Percentiles rank a stretch among this genome's conserved stretches.
Conservation (phyloP, 2,329 filamentous ascomycete genomes). For the Fusarium liriodendri region DNA sequence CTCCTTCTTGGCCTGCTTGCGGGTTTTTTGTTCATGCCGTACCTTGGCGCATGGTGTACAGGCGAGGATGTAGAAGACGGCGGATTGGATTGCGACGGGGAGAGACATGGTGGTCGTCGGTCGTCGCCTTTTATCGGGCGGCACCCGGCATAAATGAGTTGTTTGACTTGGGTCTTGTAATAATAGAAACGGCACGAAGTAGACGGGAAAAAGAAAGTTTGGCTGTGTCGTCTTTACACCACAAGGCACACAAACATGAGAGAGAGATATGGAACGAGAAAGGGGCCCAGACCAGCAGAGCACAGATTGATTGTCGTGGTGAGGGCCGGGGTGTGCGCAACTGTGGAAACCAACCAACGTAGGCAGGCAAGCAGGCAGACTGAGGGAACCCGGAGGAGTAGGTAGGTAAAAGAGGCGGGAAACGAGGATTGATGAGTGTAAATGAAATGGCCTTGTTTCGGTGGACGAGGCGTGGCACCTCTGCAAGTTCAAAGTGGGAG, state of each 20-base stretch:
- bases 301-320: slow-evolving; percentile 22
- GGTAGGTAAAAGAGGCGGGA: slow-evolving; percentile 14
- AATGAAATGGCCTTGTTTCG: slow-evolving; percentile 22
- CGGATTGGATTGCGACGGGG: slow-evolving; percentile 75
- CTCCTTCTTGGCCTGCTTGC: slow-evolving; percentile 75
- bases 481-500: slow-evolving; percentile 6
- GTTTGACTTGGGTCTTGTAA: slow-evolving; percentile 1
- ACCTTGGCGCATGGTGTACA: slow-evolving; percentile 83
- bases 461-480: slow-evolving; percentile 25
- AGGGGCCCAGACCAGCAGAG: slow-evolving; percentile 38
- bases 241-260: slow-evolving; percentile 23
- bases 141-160: slow-evolving; percentile 33
- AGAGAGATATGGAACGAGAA: slow-evolving; percentile 23
- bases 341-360: slow-evolving; percentile 5
- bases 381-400: slow-evolving; percentile 2
- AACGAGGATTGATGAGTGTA: slow-evolving; percentile 28
- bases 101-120: slow-evolving; percentile 54
- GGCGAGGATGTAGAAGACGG: slow-evolving; percentile 80
- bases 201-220: slow-evolving; percentile 16
- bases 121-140: slow-evolving; percentile 34
- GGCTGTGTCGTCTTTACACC: slow-evolving; percentile 14
- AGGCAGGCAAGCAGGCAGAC: not conserved
- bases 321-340: not conserved
- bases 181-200: slow-evolving; percentile 6
- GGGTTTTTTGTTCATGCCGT: slow-evolving; percentile 75